A percentile compares a stretch with the other conserved stretches of the same genome.
phyloP scores from a whole-genome alignment of 129 eudicot species.

The Lactuca sativa region DNA sequence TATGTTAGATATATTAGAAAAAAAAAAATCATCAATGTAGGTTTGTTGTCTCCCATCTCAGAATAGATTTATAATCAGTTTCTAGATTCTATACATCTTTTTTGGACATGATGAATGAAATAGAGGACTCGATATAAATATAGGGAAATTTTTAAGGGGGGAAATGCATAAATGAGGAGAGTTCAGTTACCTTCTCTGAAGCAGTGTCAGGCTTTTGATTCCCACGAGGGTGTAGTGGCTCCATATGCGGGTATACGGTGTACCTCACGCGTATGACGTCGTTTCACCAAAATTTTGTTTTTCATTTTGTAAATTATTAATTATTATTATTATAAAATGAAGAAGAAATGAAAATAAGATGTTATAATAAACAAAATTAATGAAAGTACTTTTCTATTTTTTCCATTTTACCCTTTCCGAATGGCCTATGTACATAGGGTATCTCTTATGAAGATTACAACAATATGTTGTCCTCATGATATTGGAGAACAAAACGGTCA shows the following conservation, averaged over 20 bases:
- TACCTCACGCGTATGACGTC: slow-evolving; percentile 25
- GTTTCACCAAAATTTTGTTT: neutral
- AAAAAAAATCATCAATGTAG: no score
- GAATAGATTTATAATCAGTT: no score
- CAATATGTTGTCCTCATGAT: no score
- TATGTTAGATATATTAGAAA: neutral
- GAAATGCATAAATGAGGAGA: neutral
- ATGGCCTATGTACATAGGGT: no score
- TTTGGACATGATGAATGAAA: neutral
- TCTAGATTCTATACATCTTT: neutral
- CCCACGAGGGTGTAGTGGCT: slow-evolving; percentile 30
- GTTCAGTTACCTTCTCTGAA: neutral
- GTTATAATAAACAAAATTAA: no score
- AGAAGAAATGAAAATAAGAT: no score
- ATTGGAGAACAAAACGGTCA: no score
- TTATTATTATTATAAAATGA: no score
- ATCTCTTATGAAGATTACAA: no score
- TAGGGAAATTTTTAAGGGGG: neutral
- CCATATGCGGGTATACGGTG: neutral
- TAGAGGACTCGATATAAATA: neutral
- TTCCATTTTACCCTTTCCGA: no score
- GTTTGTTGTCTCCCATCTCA: neutral
- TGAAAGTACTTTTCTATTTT: no score
- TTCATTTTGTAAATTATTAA: no score
- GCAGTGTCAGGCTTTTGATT: slow-evolving; percentile 32